These are phyloP conservation scores for Purshia tridentata DNA, from an alignment of 306 rosid genomes.

Conservation along the genomic window DNA sequence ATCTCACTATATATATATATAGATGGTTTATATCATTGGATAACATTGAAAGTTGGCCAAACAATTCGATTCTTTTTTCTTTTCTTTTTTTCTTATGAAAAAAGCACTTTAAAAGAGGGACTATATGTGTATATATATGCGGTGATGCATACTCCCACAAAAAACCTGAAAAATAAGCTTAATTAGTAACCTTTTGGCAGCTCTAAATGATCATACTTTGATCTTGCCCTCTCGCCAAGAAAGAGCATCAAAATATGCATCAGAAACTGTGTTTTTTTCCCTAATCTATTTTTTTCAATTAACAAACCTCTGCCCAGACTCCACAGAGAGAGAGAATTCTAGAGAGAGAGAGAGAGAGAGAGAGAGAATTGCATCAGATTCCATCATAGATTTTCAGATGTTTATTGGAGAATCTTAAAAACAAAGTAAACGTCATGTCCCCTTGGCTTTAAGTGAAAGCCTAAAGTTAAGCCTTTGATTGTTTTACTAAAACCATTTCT, in stretches of 20 bases:
- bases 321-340: slow-evolving; percentile 3
- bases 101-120: too few species aligned
- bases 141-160: neutral
- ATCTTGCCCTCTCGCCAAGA: neutral
- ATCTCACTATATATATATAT: neutral
- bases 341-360: slow-evolving; percentile 9
- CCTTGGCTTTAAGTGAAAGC: slow-evolving; percentile 47
- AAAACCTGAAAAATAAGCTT: neutral
- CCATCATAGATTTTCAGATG: slow-evolving; percentile 31
- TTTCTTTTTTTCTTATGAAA: too few species aligned
- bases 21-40: too few species aligned
- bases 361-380: slow-evolving; percentile 55
- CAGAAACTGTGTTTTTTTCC: slow-evolving; percentile 22
- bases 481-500: slow-evolving; percentile 21
- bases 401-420: slow-evolving; percentile 53
- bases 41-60: too few species aligned
- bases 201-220: slow-evolving; percentile 15
- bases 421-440: slow-evolving; percentile 44
- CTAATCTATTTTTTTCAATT: neutral
- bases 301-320: neutral
- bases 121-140: too few species aligned
- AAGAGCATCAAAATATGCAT: slow-evolving; percentile 17
- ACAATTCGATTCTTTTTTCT: too few species aligned
- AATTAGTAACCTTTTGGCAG: slow-evolving; percentile 25
- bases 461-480: slow-evolving; percentile 44